Evolutionary conservation across 495 filamentous ascomycete genomes (phyloP).

Genomic region (Astrocystis sublimbata): DNA sequence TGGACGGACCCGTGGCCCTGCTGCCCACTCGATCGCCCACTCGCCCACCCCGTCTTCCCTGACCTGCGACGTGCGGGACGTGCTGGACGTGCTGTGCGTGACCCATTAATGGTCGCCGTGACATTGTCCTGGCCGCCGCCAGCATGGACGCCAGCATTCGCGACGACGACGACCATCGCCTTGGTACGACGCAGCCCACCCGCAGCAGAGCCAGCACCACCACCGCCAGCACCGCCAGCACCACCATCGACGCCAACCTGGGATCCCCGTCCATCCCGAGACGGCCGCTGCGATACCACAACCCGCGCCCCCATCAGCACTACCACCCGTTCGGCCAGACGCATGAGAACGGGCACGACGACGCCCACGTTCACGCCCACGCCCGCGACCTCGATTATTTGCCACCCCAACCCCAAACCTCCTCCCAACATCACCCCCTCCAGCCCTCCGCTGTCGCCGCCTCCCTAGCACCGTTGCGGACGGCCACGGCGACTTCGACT

Average conservation of each 20-base stretch:
- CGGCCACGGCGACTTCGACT: neutral
- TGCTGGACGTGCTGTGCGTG: conserved; percentile 15
- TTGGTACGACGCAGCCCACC: conserved; percentile 37
- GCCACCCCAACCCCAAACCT: conserved; percentile 24
- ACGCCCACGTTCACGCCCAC: conserved; percentile 22
- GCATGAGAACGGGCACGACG: conserved; percentile 18
- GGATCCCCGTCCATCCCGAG: conserved; percentile 33
- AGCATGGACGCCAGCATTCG: conserved; percentile 26
- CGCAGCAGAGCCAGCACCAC: no score
- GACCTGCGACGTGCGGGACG: conserved; percentile 21
- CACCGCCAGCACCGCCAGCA: no score
- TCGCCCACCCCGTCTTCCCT: conserved; percentile 22
- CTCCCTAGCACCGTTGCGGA: conserved; percentile 15
- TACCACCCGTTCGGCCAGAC: conserved; percentile 19
- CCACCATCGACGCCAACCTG: no score
- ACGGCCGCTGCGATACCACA: conserved; percentile 28
- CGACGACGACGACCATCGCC: conserved; percentile 35
- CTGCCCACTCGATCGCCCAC: no score
- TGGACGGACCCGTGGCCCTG: conserved; percentile 15
- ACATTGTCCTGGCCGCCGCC: conserved; percentile 24
- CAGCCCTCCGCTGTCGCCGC: neutral
- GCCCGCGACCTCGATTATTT: conserved; percentile 26
- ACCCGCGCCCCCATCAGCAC: conserved; percentile 21
- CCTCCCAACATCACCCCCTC: conserved; percentile 19
- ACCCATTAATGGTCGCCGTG: conserved; percentile 24